Percentiles rank a stretch among this genome's conserved stretches.
phyloP scores from a whole-genome alignment of 2,329 filamentous ascomycete genomes.

The Tothia fuscella region DNA sequence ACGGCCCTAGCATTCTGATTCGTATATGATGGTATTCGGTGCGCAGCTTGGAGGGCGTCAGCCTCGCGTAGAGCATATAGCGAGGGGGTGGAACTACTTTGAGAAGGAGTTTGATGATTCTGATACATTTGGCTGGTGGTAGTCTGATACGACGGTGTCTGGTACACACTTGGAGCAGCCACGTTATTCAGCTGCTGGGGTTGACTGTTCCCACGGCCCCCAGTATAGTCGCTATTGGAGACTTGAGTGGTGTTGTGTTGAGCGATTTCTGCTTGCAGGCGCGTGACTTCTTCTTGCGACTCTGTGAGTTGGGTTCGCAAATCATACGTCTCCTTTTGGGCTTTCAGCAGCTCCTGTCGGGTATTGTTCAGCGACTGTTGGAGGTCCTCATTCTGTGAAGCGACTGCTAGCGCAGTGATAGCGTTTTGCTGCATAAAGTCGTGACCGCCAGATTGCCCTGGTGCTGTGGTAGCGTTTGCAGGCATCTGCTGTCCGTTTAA shows the following conservation, averaged over 20 bases:
- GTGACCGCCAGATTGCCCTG: conserved; percentile 5
- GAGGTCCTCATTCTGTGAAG: conserved; percentile 7
- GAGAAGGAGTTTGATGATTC: not conserved
- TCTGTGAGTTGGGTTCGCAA: conserved; percentile 4
- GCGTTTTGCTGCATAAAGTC: conserved; percentile 7
- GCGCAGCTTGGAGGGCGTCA: too few relatives aligned
- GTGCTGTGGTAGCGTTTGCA: conserved; percentile 11
- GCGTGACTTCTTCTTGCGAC: not conserved
- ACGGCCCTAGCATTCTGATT: too few relatives aligned
- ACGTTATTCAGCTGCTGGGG: conserved; percentile 13
- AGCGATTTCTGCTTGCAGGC: conserved; percentile 6
- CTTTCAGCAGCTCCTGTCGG: not conserved
- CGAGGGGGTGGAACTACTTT: not conserved
- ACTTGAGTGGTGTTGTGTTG: not conserved
- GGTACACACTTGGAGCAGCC: not conserved
- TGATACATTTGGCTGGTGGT: conserved; percentile 5
- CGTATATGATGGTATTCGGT: too few relatives aligned
- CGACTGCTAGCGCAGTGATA: conserved; percentile 2
- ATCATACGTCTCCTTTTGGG: conserved; percentile 3
- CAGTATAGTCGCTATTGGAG: conserved; percentile 12
- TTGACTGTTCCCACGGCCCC: conserved; percentile 16
- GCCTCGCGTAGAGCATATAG: too few relatives aligned
- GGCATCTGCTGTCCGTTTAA: conserved; percentile 11
- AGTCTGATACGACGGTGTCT: conserved; percentile 1
- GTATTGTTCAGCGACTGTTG: conserved; percentile 1